These are phyloP conservation scores for Symbiodinium natans DNA, from an alignment of 73 alveolate species.

Conservation along the genomic window DNA sequence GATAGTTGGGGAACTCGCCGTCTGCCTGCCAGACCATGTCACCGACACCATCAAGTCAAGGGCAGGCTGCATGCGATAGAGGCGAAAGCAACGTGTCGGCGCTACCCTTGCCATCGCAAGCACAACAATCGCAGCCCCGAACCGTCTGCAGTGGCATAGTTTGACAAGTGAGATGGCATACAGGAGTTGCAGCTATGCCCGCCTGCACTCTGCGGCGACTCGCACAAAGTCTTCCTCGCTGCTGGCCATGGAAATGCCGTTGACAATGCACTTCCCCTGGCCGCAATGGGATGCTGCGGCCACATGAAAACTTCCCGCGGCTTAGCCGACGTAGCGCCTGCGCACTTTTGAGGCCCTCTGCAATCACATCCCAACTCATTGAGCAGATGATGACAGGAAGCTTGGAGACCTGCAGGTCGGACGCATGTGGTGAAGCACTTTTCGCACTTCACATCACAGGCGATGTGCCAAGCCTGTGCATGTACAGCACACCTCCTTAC, in stretches of 20 bases:
- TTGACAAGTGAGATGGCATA: background rate
- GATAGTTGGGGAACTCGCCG: constrained; percentile 43
- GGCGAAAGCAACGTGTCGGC: background rate
- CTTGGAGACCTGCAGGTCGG: background rate
- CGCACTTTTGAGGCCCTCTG: constrained; percentile 37
- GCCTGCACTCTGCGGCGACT: constrained; percentile 38
- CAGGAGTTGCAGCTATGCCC: background rate
- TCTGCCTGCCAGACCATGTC: background rate
- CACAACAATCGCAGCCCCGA: constrained; percentile 41
- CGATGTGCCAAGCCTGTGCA: background rate
- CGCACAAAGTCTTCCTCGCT: constrained; percentile 70
- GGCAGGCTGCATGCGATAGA: no score
- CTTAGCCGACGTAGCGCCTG: background rate
- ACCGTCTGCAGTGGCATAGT: background rate
- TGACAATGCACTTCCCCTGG: constrained; percentile 32
- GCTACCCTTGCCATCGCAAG: constrained; percentile 31
- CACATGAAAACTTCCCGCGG: no score
- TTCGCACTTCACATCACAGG: no score
- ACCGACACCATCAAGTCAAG: no score
- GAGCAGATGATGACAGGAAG: constrained; percentile 28
- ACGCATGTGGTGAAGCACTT: no score
- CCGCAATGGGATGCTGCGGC: background rate
- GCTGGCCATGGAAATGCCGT: constrained; percentile 41
- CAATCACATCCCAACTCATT: constrained; percentile 39
- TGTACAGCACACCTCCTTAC: constrained; percentile 35